A percentile compares a stretch with the other conserved stretches of the same genome.
These are phyloP conservation scores for Pseudocercospora musae DNA, from an alignment of 2,329 filamentous ascomycete species.

Conservation along the genomic window DNA sequence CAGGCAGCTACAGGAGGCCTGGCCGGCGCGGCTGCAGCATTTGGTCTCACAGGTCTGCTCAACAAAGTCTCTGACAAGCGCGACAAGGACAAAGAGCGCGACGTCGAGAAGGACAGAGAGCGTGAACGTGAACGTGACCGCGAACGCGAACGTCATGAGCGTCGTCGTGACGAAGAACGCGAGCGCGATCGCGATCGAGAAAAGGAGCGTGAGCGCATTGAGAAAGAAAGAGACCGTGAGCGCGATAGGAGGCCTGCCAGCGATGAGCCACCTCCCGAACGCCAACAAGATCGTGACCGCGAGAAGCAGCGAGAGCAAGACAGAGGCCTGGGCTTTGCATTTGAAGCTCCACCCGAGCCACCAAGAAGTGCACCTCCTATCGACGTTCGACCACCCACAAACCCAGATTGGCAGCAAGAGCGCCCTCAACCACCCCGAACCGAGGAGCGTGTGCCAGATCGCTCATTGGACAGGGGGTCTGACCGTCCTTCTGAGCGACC, in stretches of 20 bases:
- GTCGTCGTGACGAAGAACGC: slow-evolving; percentile 12
- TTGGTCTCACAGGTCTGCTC: slow-evolving; percentile 29
- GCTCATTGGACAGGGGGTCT: not conserved
- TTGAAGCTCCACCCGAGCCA: slow-evolving; percentile 29
- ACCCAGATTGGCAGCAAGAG: slow-evolving; percentile 17
- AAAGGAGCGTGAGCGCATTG: slow-evolving; percentile 21
- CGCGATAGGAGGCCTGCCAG: slow-evolving; percentile 20
- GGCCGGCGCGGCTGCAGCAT: slow-evolving; percentile 32
- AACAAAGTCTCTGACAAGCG: slow-evolving; percentile 26
- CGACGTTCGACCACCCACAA: not conserved
- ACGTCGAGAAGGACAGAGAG: slow-evolving; percentile 22
- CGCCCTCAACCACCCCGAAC: not conserved
- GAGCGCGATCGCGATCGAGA: slow-evolving; percentile 16
- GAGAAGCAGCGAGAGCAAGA: slow-evolving; percentile 24
- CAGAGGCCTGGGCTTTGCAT: slow-evolving; percentile 34
- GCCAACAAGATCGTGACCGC: slow-evolving; percentile 29
- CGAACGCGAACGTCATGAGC: slow-evolving; percentile 18
- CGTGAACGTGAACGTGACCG: slow-evolving; percentile 24
- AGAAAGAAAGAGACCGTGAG: slow-evolving; percentile 20
- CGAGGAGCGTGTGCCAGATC: slow-evolving; percentile 8
- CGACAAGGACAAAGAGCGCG: slow-evolving; percentile 19
- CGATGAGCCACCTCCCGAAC: slow-evolving; percentile 26
- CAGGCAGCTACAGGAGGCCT: slow-evolving; percentile 32
- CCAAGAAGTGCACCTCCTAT: slow-evolving; percentile 20
- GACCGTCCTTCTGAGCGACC: slow-evolving; percentile 6